Conservation (phyloP, 2,329 filamentous ascomycete genomes). For the Exophiala alcalophila region DNA sequence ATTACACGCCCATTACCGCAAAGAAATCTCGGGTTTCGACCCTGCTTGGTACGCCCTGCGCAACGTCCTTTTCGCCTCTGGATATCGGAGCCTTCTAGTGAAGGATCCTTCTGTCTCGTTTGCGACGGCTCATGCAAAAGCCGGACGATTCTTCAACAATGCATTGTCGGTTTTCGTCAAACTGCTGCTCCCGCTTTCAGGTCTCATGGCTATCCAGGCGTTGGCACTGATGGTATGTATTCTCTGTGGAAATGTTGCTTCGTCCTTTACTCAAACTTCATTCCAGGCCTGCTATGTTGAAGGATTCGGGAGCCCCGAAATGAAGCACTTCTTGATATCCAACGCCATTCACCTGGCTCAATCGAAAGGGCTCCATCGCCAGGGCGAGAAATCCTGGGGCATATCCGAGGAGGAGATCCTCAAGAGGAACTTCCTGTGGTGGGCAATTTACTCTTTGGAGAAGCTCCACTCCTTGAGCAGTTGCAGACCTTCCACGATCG, state of each 20-base stretch:
- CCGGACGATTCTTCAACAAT: constrained; percentile 7
- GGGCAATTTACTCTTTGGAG: constrained; percentile 9
- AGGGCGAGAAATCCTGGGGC: constrained; percentile 12
- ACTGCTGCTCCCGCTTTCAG: constrained; percentile 10
- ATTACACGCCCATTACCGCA: constrained; percentile 4
- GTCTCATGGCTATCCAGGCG: constrained; percentile 9
- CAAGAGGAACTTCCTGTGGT: constrained; percentile 13
- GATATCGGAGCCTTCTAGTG: constrained; percentile 12
- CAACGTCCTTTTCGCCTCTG: constrained; percentile 14
- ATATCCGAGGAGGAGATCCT: constrained; percentile 5
- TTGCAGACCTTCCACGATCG: constrained; percentile 8
- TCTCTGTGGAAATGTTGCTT: neutral
- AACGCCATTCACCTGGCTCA: constrained; percentile 15
- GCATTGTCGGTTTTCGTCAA: constrained; percentile 12
- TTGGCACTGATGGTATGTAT: constrained; percentile 10
- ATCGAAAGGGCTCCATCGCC: constrained; percentile 12
- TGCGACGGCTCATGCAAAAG: constrained; percentile 3
- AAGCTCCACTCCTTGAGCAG: constrained; percentile 1
- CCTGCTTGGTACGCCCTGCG: constrained; percentile 12
- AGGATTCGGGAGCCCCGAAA: constrained; percentile 5
- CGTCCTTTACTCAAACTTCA: neutral
- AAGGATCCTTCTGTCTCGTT: constrained; percentile 5
- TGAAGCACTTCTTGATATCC: constrained; percentile 8
- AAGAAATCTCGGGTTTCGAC: neutral
- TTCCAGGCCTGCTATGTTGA: constrained; percentile 6